Base-by-base conservation (phyloP, 116 monocot species). In the Cymodocea nodosa region DNA sequence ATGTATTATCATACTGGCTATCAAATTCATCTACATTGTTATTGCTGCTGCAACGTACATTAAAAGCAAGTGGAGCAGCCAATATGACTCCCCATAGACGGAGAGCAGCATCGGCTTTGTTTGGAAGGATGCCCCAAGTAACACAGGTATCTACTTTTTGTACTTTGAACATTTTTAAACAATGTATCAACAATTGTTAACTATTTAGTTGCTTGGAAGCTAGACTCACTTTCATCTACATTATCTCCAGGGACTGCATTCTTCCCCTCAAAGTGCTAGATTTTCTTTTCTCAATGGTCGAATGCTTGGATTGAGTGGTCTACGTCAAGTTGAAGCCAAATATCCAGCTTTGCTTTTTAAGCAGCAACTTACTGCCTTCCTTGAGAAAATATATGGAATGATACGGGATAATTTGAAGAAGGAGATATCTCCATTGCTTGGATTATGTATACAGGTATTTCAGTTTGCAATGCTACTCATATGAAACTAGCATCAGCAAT, bases 331-430 rank as follows among this genome's bases (percentile, higher is more conserved):
- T 57, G 89, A 89, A 57, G 89, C 89, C 50, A 89, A 80, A 64
- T 89, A 89, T 64, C 85, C 89, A 25, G 89, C 89, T 51, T 78
- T 85, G 70, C 85, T 89, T 66, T 89, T 89, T 60, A 89, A 89
- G 69, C 89, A 89, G 73, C 89, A 89, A 56, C 79, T 89, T 62
- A 85, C 89, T 15, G 89, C 82, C 60, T 85, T 73, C 52, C 72
- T 89, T 18, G 89, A 89, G 68, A 89, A 89, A 73, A 85, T 89
- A 61, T 89, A 85, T 76, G 89, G 89, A 69, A 82, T 89, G 75
- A 76, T 89, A 61, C 55, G 85, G 36, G 89, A 89, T 58, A 89
- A 89, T 72, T 48, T 85, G 60, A 89, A 89, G 61, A 85, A 82
- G 62, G 89, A 82, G 40, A 77, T 89, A 14, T 74, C 89, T 53